phyloP scores from a whole-genome alignment of 768 basidiomycete genomes.

The Cyclocybe cylindracea region DNA sequence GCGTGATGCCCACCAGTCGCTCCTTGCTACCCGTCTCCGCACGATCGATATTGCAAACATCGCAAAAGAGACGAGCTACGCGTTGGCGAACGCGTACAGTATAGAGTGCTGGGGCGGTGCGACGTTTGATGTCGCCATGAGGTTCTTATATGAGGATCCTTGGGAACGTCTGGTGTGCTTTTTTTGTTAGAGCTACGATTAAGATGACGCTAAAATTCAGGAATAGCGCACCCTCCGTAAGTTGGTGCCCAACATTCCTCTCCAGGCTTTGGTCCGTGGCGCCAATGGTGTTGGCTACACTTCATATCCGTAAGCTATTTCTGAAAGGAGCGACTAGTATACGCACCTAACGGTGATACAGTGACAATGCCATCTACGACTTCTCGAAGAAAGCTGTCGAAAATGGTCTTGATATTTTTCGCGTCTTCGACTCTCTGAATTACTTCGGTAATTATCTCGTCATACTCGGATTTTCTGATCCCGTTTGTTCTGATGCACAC shows the following conservation, averaged over 20 bases:
- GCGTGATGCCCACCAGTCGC: slow-evolving; percentile 98
- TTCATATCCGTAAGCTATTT: slow-evolving; percentile 80
- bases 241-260: slow-evolving; percentile 96
- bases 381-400: slow-evolving; percentile 99
- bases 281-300: slow-evolving; percentile 99
- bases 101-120: slow-evolving; percentile 99
- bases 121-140: slow-evolving; percentile 98
- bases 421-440: slow-evolving; percentile 98
- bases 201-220: slow-evolving; percentile 14
- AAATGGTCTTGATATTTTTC: slow-evolving; percentile 99
- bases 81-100: slow-evolving; percentile 93
- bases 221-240: slow-evolving; percentile 86
- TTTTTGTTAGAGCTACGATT: not conserved
- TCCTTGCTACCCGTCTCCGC: slow-evolving; percentile 93
- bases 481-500: not conserved
- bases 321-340: not conserved
- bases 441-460: slow-evolving; percentile 75
- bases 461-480: not conserved
- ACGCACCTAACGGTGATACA: slow-evolving; percentile 27
- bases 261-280: slow-evolving; percentile 97
- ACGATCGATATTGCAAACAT: slow-evolving; percentile 98
- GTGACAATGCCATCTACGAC: slow-evolving; percentile 98
- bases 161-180: slow-evolving; percentile 90
- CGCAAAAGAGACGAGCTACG: slow-evolving; percentile 95
- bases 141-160: slow-evolving; percentile 99